A percentile compares a stretch with the other conserved stretches of the same genome.
phyloP scores from a whole-genome alignment of 2,329 filamentous ascomycete genomes.

The Neurospora crassa region DNA sequence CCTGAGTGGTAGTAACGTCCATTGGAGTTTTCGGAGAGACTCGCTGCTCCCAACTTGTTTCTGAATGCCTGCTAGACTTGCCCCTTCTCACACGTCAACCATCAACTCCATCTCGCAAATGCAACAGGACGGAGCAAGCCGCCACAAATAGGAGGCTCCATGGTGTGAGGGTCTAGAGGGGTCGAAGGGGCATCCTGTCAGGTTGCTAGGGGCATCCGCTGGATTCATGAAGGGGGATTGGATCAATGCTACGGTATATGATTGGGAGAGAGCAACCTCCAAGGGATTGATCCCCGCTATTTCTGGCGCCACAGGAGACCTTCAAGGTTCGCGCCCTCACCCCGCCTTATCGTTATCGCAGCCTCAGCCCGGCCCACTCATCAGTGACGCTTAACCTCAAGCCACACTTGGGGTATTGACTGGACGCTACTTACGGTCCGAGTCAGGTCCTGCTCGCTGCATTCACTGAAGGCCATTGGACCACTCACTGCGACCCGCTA shows the following conservation, averaged over 20 bases:
- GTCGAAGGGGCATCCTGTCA: not conserved
- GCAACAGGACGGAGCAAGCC: not conserved
- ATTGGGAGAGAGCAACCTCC: not conserved
- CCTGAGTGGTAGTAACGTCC: not conserved
- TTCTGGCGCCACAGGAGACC: not conserved
- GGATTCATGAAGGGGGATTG: slow-evolving; percentile 4
- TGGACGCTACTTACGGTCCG: not conserved
- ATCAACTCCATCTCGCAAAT: not conserved
- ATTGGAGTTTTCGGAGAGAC: not conserved
- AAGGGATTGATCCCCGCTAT: not conserved
- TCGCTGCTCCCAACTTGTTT: not conserved
- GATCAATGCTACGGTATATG: not conserved
- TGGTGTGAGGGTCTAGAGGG: not conserved
- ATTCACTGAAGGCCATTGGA: not conserved
- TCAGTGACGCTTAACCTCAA: not conserved
- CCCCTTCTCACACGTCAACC: not conserved
- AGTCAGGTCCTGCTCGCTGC: not conserved
- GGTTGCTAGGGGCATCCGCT: slow-evolving; percentile 3
- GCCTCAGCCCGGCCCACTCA: not conserved
- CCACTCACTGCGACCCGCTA: not conserved
- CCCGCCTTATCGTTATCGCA: not conserved
- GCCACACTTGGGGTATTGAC: not conserved
- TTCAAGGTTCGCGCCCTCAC: not conserved
- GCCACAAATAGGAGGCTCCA: not conserved
- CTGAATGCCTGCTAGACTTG: not conserved